phyloP scores from a whole-genome alignment of 139 green algal genomes.

The Chlamydomonas asymmetrica region DNA sequence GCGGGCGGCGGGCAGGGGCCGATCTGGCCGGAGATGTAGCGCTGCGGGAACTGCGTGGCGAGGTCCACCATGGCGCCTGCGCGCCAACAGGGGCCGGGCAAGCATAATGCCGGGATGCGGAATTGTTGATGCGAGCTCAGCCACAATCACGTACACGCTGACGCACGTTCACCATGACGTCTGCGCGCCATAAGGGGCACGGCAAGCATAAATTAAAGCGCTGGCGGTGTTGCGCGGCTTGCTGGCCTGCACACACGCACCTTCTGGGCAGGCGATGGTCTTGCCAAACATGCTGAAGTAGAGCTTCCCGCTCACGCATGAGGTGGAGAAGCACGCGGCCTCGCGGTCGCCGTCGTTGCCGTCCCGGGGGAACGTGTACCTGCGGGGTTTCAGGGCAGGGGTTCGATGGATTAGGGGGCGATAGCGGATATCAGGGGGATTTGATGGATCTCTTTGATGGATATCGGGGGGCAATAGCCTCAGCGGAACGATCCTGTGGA shows the following conservation, averaged over 20 bases:
- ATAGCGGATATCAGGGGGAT: too few relatives aligned
- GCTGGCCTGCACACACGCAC: too few relatives aligned
- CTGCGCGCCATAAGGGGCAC: too few relatives aligned
- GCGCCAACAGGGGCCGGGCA: too few relatives aligned
- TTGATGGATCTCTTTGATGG: too few relatives aligned
- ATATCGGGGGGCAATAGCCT: background rate
- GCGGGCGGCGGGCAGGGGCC: slow-evolving; percentile 42
- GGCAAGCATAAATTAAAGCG: too few relatives aligned
- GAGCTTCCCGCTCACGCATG: slow-evolving; percentile 8
- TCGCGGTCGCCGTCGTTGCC: slow-evolving; percentile 1
- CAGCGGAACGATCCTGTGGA: background rate
- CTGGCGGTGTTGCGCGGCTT: too few relatives aligned
- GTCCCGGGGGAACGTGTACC: background rate
- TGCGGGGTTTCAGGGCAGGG: background rate
- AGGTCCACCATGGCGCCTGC: slow-evolving; percentile 26
- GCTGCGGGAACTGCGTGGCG: slow-evolving; percentile 12
- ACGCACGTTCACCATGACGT: too few relatives aligned
- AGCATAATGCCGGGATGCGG: too few relatives aligned
- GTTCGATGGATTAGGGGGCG: background rate
- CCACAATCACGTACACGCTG: too few relatives aligned
- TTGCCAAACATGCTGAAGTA: slow-evolving; percentile 28
- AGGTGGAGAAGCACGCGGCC: slow-evolving; percentile 28
- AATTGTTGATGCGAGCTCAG: too few relatives aligned
- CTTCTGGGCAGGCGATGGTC: slow-evolving; percentile 36
- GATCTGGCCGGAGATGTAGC: slow-evolving; percentile 35